Conservation (phyloP, 352 stramenopile species). For the Phytophthora multivora region DNA sequence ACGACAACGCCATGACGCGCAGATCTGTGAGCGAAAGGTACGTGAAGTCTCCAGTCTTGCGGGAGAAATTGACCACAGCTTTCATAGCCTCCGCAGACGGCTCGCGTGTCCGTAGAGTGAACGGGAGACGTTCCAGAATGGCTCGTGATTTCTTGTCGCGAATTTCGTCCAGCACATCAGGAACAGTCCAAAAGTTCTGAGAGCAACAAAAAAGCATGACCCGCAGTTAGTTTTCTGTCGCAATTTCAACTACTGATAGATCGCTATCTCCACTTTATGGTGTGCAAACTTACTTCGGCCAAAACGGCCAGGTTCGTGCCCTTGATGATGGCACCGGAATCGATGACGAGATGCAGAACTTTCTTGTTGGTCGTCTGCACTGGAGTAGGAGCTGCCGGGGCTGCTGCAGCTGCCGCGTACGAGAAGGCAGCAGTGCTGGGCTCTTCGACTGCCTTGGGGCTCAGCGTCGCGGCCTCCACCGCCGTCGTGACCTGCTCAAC, state of each 20-base stretch:
- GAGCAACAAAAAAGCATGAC: constrained; percentile 6
- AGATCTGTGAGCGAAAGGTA: constrained; percentile 87
- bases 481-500: constrained; percentile 28
- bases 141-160: constrained; percentile 78
- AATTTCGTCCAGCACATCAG: constrained; percentile 86
- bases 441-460: constrained; percentile 6
- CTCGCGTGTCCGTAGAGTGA: constrained; percentile 79
- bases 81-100: constrained; percentile 81
- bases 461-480: constrained; percentile 23
- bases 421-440: not conserved
- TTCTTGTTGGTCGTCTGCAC: constrained; percentile 52
- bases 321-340: constrained; percentile 90
- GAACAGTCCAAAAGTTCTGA: constrained; percentile 87
- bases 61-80: constrained; percentile 81
- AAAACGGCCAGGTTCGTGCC: constrained; percentile 75
- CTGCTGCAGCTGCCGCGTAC: constrained; percentile 15
- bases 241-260: constrained; percentile 2
- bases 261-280: not conserved
- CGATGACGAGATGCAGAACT: constrained; percentile 78
- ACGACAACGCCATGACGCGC: constrained; percentile 88
- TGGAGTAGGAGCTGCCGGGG: not conserved
- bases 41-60: constrained; percentile 87
- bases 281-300: constrained; percentile 52
- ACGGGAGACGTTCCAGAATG: constrained; percentile 74
- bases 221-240: constrained; percentile 7